A percentile compares a stretch with the other conserved stretches of the same genome.
These are phyloP conservation scores for Kodamaea sagamina DNA, from an alignment of 805 yeast species.

Conservation along the genomic window DNA sequence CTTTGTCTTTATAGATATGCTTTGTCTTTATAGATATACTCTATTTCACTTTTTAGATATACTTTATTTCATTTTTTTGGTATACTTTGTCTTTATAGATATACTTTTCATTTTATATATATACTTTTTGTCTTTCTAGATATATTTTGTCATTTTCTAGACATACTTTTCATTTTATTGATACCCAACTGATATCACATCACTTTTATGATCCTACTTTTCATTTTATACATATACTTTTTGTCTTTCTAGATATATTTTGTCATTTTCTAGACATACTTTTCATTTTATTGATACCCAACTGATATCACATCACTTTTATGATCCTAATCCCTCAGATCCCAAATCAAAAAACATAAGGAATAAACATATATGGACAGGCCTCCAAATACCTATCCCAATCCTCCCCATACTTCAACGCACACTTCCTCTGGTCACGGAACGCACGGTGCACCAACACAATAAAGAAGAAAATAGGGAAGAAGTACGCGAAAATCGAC, in stretches of 20 bases:
- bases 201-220: neutral
- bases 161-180: too few species aligned
- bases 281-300: neutral
- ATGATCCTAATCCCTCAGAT: neutral
- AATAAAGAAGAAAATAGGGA: slow-evolving; percentile 85
- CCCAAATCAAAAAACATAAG: slow-evolving; percentile 61
- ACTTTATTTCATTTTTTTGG: too few species aligned
- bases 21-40: too few species aligned
- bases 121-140: too few species aligned
- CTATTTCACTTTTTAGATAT: too few species aligned
- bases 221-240: neutral
- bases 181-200: neutral
- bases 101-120: neutral
- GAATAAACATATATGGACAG: slow-evolving; percentile 92
- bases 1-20: too few species aligned
- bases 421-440: slow-evolving; percentile 86
- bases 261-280: neutral
- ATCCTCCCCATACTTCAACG: slow-evolving; percentile 86
- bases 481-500: slow-evolving; percentile 94
- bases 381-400: slow-evolving; percentile 84
- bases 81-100: neutral
- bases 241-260: too few species aligned
- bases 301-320: neutral
- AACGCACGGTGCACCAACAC: slow-evolving; percentile 86
- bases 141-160: too few species aligned